A percentile compares a stretch with the other conserved stretches of the same genome.
These are phyloP conservation scores for Afroboletus lepidellus DNA, from an alignment of 1,284 basidiomycete species.

Conservation along the genomic window DNA sequence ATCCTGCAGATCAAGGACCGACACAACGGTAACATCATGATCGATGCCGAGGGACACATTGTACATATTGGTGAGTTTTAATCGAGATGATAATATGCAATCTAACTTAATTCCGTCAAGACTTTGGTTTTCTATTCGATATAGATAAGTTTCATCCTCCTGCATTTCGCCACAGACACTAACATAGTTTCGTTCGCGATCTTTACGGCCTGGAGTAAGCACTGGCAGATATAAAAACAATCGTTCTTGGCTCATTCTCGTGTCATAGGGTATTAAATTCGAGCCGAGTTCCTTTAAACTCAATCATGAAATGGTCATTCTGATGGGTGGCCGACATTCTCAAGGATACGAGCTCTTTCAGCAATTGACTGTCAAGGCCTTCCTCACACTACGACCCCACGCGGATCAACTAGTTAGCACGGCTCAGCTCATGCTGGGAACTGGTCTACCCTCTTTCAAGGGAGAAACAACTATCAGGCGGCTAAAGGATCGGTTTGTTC, in stretches of 20 bases:
- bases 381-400: slow-evolving; percentile 91
- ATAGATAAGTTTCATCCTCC: slow-evolving; percentile 76
- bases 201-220: slow-evolving; percentile 65
- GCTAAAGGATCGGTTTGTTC: slow-evolving; percentile 84
- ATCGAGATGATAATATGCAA: neutral
- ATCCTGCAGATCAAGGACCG: slow-evolving; percentile 97
- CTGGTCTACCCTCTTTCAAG: slow-evolving; percentile 94
- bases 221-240: neutral
- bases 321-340: slow-evolving; percentile 94
- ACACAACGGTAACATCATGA: slow-evolving; percentile 99
- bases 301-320: slow-evolving; percentile 94
- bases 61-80: slow-evolving; percentile 79
- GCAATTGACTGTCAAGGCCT: slow-evolving; percentile 93
- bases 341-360: slow-evolving; percentile 95
- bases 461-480: slow-evolving; percentile 90
- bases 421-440: slow-evolving; percentile 92
- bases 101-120: slow-evolving; percentile 40
- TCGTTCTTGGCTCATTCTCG: slow-evolving; percentile 9
- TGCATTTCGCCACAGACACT: slow-evolving; percentile 19
- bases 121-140: slow-evolving; percentile 98
- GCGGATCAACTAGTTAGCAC: slow-evolving; percentile 87
- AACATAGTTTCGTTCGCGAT: slow-evolving; percentile 20
- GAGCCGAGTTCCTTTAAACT: slow-evolving; percentile 98
- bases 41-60: slow-evolving; percentile 94
- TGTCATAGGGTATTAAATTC: slow-evolving; percentile 86